Conservation (phyloP, 805 yeast genomes). For the Lipomyces starkeyi region DNA sequence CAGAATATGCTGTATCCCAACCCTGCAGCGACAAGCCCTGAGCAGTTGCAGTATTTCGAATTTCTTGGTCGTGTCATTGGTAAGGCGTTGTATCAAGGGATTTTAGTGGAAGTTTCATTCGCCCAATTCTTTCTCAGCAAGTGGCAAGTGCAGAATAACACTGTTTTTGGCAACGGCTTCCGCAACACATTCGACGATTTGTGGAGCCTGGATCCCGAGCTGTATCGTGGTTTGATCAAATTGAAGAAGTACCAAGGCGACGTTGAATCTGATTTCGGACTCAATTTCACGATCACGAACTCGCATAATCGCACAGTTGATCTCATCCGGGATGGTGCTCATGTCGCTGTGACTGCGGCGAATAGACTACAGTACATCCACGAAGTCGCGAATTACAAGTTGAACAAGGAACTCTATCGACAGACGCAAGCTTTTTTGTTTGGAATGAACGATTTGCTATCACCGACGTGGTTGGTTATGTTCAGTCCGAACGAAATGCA, state of each 20-base stretch:
- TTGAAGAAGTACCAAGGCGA: constrained; percentile 60
- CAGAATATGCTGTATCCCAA: constrained; percentile 77
- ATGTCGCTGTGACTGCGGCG: constrained; percentile 58
- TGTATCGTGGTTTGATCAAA: constrained; percentile 69
- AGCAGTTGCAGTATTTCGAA: constrained; percentile 49
- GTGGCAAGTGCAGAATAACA: constrained; percentile 50
- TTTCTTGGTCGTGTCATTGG: constrained; percentile 87
- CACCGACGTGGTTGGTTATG: constrained; percentile 78
- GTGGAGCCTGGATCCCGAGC: constrained; percentile 67
- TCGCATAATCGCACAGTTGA: constrained; percentile 53
- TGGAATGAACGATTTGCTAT: constrained; percentile 73
- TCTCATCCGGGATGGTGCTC: constrained; percentile 65
- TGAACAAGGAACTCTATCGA: constrained; percentile 64
- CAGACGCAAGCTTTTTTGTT: constrained; percentile 68
- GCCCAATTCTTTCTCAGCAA: constrained; percentile 83
- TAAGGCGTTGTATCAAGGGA: constrained; percentile 83
- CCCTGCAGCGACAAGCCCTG: constrained; percentile 50
- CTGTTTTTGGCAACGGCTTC: constrained; percentile 34
- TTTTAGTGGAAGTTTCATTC: constrained; percentile 80
- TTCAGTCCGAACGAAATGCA: constrained; percentile 86
- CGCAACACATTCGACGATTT: constrained; percentile 78
- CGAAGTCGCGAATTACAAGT: constrained; percentile 75
- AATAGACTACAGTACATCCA: constrained; percentile 78
- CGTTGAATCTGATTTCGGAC: constrained; percentile 61
- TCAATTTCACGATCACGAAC: constrained; percentile 63